Conservation (phyloP, 202 grass and related monocot species). For the Zoysia matrella region DNA sequence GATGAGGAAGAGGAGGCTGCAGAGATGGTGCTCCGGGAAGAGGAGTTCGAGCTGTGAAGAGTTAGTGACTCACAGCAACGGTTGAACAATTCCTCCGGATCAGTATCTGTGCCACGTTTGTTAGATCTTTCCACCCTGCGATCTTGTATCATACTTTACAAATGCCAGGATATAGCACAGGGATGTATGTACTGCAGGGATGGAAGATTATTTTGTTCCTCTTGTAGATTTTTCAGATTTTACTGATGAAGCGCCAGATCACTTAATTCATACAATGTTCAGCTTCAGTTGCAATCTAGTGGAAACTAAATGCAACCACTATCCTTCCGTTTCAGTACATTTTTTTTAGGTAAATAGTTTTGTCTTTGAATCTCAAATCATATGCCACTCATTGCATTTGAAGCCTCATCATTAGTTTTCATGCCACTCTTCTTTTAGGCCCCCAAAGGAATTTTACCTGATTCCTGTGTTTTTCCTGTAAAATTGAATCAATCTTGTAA, state of each 20-base stretch:
- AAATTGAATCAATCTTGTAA: no score
- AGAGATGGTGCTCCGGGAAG: conserved; percentile 75
- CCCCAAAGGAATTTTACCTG: no score
- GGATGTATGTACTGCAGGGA: conserved; percentile 45
- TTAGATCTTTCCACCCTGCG: conserved; percentile 41
- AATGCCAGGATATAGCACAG: conserved; percentile 36
- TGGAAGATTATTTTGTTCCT: conserved; percentile 34
- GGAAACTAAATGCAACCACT: conserved; percentile 9
- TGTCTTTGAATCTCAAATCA: conserved; percentile 10
- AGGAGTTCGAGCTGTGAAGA: conserved; percentile 81
- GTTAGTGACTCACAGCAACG: neutral
- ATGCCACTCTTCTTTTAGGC: neutral
- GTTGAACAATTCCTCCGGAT: neutral
- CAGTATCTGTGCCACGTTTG: neutral
- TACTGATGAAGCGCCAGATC: conserved; percentile 32
- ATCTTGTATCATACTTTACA: conserved; percentile 36
- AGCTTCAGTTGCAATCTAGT: conserved; percentile 28
- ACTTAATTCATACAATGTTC: conserved; percentile 31
- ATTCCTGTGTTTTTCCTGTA: no score
- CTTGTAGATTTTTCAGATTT: conserved; percentile 47
- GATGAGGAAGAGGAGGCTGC: conserved; percentile 92
- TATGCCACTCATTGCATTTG: conserved; percentile 30
- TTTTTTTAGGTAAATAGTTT: conserved; percentile 3
- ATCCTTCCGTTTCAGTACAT: neutral
- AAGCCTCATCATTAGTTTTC: neutral